Conservation (phyloP, 192 early-diverging fungal species). For the Dispira parvispora region DNA sequence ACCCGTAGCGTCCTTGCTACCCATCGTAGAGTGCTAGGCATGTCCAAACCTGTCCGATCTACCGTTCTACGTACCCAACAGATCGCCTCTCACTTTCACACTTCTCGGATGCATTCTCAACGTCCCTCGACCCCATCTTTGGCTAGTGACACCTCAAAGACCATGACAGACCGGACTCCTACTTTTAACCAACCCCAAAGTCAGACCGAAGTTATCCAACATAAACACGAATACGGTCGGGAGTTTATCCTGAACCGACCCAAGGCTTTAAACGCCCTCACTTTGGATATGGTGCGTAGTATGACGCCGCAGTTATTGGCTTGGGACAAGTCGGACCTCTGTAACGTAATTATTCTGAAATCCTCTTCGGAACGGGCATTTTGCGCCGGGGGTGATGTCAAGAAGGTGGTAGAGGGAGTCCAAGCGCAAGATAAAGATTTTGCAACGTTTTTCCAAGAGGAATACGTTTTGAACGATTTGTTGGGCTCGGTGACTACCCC, state of each 20-base stretch:
- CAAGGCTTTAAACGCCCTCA: conserved; percentile 69
- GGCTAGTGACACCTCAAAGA: not conserved
- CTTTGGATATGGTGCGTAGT: conserved; percentile 62
- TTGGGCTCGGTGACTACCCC: conserved; percentile 81
- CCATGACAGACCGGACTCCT: conserved; percentile 3
- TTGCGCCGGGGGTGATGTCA: conserved; percentile 83
- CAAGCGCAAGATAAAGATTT: conserved; percentile 16
- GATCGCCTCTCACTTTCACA: not conserved
- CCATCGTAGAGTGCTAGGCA: not conserved
- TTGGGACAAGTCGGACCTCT: conserved; percentile 74
- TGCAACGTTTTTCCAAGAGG: conserved; percentile 73
- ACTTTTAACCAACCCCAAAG: conserved; percentile 3
- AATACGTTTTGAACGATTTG: conserved; percentile 85
- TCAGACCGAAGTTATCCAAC: conserved; percentile 32
- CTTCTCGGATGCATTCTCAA: not conserved
- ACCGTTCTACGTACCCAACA: not conserved
- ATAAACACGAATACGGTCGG: conserved; percentile 32
- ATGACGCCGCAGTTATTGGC: conserved; percentile 69
- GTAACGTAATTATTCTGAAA: conserved; percentile 76
- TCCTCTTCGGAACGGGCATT: conserved; percentile 58
- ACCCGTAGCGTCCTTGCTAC: too few relatives aligned
- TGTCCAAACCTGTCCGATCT: not conserved
- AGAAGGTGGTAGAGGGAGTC: conserved; percentile 31
- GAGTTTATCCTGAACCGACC: conserved; percentile 66
- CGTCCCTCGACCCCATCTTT: too few relatives aligned